These are phyloP conservation scores for Epichloe elymi DNA, from an alignment of 2,329 filamentous ascomycete species.

Conservation along the genomic window DNA sequence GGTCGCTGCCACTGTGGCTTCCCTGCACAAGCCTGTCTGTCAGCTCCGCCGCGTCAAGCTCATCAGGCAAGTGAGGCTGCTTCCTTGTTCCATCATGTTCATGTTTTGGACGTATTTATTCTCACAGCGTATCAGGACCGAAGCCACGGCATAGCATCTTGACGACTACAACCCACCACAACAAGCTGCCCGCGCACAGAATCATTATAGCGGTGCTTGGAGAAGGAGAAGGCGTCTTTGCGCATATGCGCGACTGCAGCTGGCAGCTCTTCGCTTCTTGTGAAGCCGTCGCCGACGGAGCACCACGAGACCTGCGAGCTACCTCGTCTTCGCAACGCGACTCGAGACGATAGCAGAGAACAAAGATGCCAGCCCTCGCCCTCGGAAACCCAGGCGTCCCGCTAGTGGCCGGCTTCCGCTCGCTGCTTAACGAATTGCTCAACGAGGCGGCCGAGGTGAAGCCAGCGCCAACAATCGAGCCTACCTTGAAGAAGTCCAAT, in stretches of 20 bases:
- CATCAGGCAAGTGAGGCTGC: background rate
- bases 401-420: slow-evolving; percentile 39
- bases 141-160: background rate
- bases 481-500: slow-evolving; percentile 58
- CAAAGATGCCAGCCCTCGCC: slow-evolving; percentile 37
- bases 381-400: slow-evolving; percentile 34
- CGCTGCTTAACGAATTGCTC: slow-evolving; percentile 44
- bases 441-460: slow-evolving; percentile 46
- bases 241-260: background rate
- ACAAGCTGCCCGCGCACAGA: background rate
- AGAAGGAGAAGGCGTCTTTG: background rate
- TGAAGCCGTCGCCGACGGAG: background rate
- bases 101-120: background rate
- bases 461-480: slow-evolving; percentile 50
- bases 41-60: background rate
- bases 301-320: background rate
- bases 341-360: background rate
- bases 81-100: background rate
- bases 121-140: background rate
- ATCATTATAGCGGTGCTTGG: background rate
- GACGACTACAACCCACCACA: background rate
- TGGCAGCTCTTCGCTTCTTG: background rate
- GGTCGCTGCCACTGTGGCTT: background rate
- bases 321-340: background rate
- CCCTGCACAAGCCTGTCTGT: background rate